Evolutionary conservation across 2,329 filamentous ascomycete genomes (phyloP).

Genomic region (Curvularia hawaiiensis): DNA sequence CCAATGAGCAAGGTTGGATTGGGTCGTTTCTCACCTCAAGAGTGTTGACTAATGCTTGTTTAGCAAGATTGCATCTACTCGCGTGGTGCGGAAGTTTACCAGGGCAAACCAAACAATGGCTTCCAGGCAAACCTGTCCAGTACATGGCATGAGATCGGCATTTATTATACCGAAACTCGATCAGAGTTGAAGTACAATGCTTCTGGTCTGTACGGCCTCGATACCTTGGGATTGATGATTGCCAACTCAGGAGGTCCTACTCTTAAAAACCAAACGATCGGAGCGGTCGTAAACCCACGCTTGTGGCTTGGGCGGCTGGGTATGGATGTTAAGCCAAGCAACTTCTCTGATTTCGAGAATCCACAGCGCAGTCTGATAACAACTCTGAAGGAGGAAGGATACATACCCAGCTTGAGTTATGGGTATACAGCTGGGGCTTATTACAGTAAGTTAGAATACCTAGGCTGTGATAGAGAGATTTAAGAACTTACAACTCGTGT

Average conservation of each 20-base stretch:
- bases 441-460: conserved; percentile 20
- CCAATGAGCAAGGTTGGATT: not conserved
- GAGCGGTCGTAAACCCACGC: conserved; percentile 16
- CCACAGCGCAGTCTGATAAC: conserved; percentile 3
- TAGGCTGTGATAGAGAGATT: not conserved
- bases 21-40: too few species aligned
- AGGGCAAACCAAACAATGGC: conserved; percentile 17
- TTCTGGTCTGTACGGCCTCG: conserved; percentile 25
- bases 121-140: conserved; percentile 17
- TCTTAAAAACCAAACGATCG: conserved; percentile 17
- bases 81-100: conserved; percentile 20
- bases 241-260: conserved; percentile 27
- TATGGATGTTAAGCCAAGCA: conserved; percentile 53
- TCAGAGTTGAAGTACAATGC: conserved; percentile 21
- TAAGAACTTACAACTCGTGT: not conserved
- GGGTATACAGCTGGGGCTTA: conserved; percentile 29
- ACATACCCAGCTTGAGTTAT: conserved; percentile 24
- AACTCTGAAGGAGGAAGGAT: not conserved
- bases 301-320: conserved; percentile 42
- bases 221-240: conserved; percentile 34
- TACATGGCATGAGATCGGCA: conserved; percentile 26
- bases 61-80: conserved; percentile 1
- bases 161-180: conserved; percentile 15
- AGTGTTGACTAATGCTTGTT: not conserved
- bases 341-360: conserved; percentile 51